These are phyloP conservation scores for Arthrobotrys conoides DNA, from an alignment of 2,329 filamentous ascomycete species.

Conservation along the genomic window DNA sequence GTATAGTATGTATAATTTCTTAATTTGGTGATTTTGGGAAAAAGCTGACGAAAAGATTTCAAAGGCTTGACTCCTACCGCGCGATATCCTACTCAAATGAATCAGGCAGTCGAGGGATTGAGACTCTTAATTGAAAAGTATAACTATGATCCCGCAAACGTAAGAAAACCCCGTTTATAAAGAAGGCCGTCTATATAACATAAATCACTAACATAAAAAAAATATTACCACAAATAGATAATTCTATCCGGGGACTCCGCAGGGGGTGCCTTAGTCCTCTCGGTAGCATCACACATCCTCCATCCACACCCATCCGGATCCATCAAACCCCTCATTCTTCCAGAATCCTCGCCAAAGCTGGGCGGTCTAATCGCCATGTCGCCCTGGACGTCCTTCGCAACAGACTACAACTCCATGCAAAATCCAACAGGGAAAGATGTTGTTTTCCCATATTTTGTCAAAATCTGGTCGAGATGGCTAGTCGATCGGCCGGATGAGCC, in stretches of 20 bases:
- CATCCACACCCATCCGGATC: slow-evolving; percentile 72
- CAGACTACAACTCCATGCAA: slow-evolving; percentile 67
- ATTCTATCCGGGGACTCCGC: slow-evolving; percentile 72
- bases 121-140: slow-evolving; percentile 35
- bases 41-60: neutral
- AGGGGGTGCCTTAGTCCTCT: slow-evolving; percentile 70
- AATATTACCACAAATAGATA: too few relatives aligned
- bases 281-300: slow-evolving; percentile 70
- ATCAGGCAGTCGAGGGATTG: slow-evolving; percentile 47
- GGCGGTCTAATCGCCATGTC: slow-evolving; percentile 72
- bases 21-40: neutral
- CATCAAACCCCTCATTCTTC: slow-evolving; percentile 67
- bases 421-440: slow-evolving; percentile 71
- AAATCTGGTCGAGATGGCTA: slow-evolving; percentile 70
- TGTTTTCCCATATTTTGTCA: slow-evolving; percentile 67
- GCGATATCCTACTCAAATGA: slow-evolving; percentile 50
- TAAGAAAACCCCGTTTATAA: slow-evolving; percentile 4
- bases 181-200: slow-evolving; percentile 78
- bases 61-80: slow-evolving; percentile 44
- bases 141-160: slow-evolving; percentile 54
- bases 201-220: slow-evolving; percentile 80
- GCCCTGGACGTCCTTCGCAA: slow-evolving; percentile 73
- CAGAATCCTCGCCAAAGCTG: slow-evolving; percentile 67
- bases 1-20: slow-evolving; percentile 32
- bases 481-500: slow-evolving; percentile 66